Evolutionary conservation across 2,329 filamentous ascomycete species (phyloP), one percentile per base, ranked within the genome.

Genomic region (Aspergillus calidoustus): DNA sequence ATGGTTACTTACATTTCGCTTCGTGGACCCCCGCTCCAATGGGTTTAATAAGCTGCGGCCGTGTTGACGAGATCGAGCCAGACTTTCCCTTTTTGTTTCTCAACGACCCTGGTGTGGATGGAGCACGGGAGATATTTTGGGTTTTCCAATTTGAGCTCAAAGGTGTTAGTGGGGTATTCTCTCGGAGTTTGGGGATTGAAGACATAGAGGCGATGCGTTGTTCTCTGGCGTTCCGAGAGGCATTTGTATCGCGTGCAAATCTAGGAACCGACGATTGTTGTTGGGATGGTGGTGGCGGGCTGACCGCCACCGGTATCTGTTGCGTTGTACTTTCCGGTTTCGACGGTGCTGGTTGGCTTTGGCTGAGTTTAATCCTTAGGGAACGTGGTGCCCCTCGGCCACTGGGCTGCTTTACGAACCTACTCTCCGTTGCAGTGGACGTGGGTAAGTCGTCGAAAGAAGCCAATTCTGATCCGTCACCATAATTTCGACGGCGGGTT

Each of bases 381-480:
- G 86, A 84, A 76, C 89, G 92, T 28, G 90, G 87, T 49, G 85
- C 86, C 22, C 89, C 88, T 57, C 86, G 85, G 51, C 86, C 87
- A 44, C 89, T 82, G 3, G 95, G 93, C 69, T 91, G 88, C 76
- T 93, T 96, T 64, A 93, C 83, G 72, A 87, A 99, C 69, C 87
- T 91, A 64, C 88, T 92, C 77, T 99, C 95, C 15, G 87, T 85
- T 63, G 90, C 87, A 13, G 85, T 87, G 17, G 93, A 97, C 0
- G 93, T 98, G 1, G 94, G 94, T 59, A 99, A 81, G 77, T 99
- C 95, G 74, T 99, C 95, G 74, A 99, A 98, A 2, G 86, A 88
- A 68, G 98, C 94, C 38, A 99, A 83, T 77, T 99, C 95, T 63
- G 90, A 91, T 17, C 95, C 95, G 75, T 97, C 92, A 13, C 95